These are phyloP conservation scores for Inga laurina DNA, from an alignment of 306 rosid species.

Conservation along the genomic window DNA sequence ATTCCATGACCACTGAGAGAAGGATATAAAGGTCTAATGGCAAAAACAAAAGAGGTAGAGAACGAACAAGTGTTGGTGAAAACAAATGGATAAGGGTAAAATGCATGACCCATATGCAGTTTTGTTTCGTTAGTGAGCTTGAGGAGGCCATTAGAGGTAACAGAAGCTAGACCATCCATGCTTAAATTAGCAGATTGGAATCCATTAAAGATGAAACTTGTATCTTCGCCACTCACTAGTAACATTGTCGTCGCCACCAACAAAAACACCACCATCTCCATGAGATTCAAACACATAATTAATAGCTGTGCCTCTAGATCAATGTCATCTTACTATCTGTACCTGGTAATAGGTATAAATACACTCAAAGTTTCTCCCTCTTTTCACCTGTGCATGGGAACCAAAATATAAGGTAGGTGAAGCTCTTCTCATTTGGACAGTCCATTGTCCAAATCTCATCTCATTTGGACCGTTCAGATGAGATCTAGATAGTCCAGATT, in stretches of 20 bases:
- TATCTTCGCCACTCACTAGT: not conserved
- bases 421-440: too few species aligned
- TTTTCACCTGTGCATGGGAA: too few species aligned
- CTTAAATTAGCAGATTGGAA: not conserved
- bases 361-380: too few species aligned
- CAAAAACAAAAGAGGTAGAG: conserved; percentile 45
- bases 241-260: conserved; percentile 25
- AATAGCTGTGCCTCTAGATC: not conserved
- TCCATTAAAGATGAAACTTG: not conserved
- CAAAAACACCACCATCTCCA: not conserved
- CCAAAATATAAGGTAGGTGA: too few species aligned
- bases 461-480: too few species aligned
- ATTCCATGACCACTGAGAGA: conserved; percentile 47
- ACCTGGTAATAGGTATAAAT: too few species aligned
- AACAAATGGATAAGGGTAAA: conserved; percentile 26
- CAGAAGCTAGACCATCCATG: conserved; percentile 49
- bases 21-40: not conserved
- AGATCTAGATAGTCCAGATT: too few species aligned
- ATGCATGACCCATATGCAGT: conserved; percentile 52
- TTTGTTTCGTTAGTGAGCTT: conserved; percentile 50
- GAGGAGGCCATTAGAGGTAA: conserved; percentile 52
- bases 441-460: too few species aligned
- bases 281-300: conserved; percentile 29
- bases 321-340: too few species aligned
- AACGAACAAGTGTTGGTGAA: conserved; percentile 40